phyloP scores from a whole-genome alignment of 768 basidiomycete species.

The Amanita thiersii region DNA sequence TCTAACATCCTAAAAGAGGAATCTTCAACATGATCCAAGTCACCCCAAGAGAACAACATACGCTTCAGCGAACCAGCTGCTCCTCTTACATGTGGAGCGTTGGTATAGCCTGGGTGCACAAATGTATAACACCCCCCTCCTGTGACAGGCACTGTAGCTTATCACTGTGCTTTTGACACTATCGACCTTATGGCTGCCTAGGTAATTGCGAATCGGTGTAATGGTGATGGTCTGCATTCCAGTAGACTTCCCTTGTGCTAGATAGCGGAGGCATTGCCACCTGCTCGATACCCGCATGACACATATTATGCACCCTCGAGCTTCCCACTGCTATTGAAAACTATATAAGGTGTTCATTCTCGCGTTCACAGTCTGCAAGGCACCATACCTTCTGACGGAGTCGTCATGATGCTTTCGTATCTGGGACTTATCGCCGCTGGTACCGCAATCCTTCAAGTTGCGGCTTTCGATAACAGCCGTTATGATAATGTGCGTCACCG shows the following conservation, averaged over 20 bases:
- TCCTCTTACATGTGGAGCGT: neutral
- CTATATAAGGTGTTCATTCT: no score
- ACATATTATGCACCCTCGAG: neutral
- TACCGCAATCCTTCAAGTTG: slow-evolving; percentile 7
- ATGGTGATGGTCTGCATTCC: no score
- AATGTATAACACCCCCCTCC: neutral
- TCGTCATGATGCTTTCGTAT: neutral
- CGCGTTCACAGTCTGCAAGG: no score
- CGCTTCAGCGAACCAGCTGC: neutral
- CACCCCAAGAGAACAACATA: neutral
- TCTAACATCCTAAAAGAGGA: neutral
- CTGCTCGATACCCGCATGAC: neutral
- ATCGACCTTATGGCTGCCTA: no score
- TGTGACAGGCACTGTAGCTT: neutral
- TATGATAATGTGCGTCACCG: slow-evolving; percentile 50
- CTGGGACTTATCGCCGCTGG: neutral
- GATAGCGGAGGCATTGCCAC: neutral
- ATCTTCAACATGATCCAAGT: neutral
- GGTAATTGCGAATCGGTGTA: no score
- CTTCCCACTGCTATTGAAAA: no score
- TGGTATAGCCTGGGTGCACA: neutral
- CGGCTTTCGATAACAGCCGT: slow-evolving; percentile 47
- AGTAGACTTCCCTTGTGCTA: no score
- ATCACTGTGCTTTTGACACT: no score
- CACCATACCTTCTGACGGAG: no score